Base-by-base conservation (phyloP, 1,139 yeast genomes). In the Schwanniomyces etchellsii region DNA sequence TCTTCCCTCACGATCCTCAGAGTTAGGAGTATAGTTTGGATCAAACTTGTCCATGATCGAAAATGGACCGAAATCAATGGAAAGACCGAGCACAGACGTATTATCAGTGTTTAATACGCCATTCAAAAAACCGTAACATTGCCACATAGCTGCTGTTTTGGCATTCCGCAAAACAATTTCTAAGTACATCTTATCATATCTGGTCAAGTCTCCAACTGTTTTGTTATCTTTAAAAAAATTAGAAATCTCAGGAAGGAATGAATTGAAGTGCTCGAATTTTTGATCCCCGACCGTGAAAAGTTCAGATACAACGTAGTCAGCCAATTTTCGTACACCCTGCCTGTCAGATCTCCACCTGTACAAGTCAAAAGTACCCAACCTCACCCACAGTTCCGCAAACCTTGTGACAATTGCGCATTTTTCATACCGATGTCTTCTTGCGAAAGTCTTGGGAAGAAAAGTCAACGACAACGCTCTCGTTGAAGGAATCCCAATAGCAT, bases 101-200 rank as follows among this genome's bases (percentile, higher is more conserved):
- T 91, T 91, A 50, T 91, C 98, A 0, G 97, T 89, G 50, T 91
- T 91, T 36, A 91, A 63, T 2, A 91, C 98, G 5, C 98, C 98
- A 48, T 91, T 91, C 46, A 89, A 59, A 48, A 89, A 88, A 3
- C 96, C 97, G 54, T 88, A 89, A 1, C 81, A 72, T 52, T 91
- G 97, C 86, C 96, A 85, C 42, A 73, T 65, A 1, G 95, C 96
- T 1, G 86, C 80, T 16, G 86, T 72, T 27, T 61, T 55, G 0
- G 96, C 96, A 50, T 88, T 89, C 29, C 88, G 56, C 11, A 69
- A 58, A 1, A 82, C 74, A 4, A 81, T 74, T 45, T 84, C 91
- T 25, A 78, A 63, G 50, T 74, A 88, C 60, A 91, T 64, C 39
- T 71, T 67, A 39, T 81, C 89, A 53, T 84, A 91, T 29, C 73